Conservation (phyloP, 169 alveolate genomes). For the Blepharisma undulans region DNA sequence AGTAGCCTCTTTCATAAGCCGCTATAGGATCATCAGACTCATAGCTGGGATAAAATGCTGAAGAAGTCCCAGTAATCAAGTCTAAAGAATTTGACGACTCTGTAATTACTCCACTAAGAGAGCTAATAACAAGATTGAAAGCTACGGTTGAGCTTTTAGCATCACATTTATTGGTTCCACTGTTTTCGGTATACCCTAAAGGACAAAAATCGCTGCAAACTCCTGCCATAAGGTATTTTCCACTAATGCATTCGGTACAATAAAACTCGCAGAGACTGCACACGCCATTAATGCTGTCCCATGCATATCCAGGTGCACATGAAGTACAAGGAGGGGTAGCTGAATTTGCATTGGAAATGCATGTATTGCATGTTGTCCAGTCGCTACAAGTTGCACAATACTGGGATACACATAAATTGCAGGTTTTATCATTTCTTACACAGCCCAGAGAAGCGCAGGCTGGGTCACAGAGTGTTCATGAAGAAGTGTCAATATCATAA, state of each 20-base stretch:
- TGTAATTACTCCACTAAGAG: background rate
- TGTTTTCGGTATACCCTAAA: background rate
- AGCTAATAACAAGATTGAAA: background rate
- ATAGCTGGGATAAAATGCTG: background rate
- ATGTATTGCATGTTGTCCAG: background rate
- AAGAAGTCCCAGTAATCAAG: background rate
- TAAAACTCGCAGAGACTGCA: background rate
- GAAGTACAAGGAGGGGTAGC: background rate
- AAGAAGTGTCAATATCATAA: background rate
- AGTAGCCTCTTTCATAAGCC: background rate
- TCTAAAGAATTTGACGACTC: background rate
- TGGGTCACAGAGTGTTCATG: background rate
- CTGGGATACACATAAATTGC: background rate
- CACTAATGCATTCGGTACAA: background rate
- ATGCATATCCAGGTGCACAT: background rate
- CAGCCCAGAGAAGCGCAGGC: constrained; percentile 1
- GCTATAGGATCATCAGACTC: background rate
- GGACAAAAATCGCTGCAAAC: background rate
- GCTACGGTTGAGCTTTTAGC: background rate
- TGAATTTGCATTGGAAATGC: background rate
- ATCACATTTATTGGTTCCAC: background rate
- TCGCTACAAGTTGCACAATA: background rate
- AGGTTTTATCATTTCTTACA: background rate
- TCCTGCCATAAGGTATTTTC: background rate
- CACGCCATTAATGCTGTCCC: background rate